Evolutionary conservation across 2,329 filamentous ascomycete genomes (phyloP).

Genomic region (Claviceps humidiphila): DNA sequence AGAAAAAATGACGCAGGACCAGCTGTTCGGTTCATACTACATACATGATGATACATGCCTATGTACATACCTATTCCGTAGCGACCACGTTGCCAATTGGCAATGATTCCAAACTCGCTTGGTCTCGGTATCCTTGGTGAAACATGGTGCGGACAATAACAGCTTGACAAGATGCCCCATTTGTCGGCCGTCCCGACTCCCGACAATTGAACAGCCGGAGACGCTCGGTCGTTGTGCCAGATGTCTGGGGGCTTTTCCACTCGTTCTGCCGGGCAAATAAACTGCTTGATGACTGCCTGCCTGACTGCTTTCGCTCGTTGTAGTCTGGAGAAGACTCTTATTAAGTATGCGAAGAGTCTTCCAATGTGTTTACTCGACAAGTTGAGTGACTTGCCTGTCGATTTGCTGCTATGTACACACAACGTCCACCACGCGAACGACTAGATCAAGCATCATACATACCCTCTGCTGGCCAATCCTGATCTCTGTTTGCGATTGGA

Average conservation of each 20-base stretch:
- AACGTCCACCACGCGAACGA: too few species aligned
- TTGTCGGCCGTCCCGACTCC: background rate
- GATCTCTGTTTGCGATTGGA: too few species aligned
- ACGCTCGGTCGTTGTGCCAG: background rate
- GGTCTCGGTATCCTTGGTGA: conserved; percentile 2
- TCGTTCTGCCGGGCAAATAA: background rate
- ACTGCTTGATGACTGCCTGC: background rate
- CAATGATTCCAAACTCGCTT: background rate
- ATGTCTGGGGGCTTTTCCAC: background rate
- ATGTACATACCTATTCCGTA: background rate
- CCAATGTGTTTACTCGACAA: too few species aligned
- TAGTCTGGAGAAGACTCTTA: too few species aligned
- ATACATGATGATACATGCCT: too few species aligned
- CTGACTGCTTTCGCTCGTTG: too few species aligned
- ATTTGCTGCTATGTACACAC: too few species aligned
- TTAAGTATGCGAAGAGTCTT: too few species aligned
- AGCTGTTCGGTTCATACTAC: too few species aligned
- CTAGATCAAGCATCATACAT: too few species aligned
- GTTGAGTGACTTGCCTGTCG: too few species aligned
- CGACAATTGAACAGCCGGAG: background rate
- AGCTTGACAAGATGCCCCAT: background rate
- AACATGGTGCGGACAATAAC: background rate
- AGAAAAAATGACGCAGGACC: background rate
- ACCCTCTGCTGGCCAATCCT: too few species aligned
- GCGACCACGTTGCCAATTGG: conserved; percentile 4